A percentile compares a stretch with the other conserved stretches of the same genome.
Evolutionary conservation across 2,329 filamentous ascomycete genomes (phyloP).

Genomic region (Penicillium sp.): DNA sequence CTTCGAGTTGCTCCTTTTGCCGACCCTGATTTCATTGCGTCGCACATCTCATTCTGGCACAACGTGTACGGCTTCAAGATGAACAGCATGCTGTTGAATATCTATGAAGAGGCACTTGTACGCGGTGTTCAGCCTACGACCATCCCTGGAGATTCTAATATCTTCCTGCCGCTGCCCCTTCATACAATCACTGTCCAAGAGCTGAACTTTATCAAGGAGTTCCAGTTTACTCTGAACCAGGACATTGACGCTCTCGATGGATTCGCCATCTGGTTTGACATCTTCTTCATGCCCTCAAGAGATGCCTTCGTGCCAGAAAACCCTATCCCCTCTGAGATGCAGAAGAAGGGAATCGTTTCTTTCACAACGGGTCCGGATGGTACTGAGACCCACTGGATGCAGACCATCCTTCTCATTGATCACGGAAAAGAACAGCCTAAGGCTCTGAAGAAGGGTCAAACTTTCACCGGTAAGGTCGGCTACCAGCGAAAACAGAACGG

Average conservation of each 20-base stretch:
- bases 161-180: constrained; percentile 77
- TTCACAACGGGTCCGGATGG: constrained; percentile 85
- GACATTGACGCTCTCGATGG: constrained; percentile 77
- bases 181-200: constrained; percentile 73
- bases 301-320: constrained; percentile 56
- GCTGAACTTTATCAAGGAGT: constrained; percentile 73
- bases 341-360: constrained; percentile 66
- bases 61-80: constrained; percentile 96
- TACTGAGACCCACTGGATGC: constrained; percentile 87
- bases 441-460: constrained; percentile 58
- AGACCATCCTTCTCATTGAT: constrained; percentile 75
- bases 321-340: constrained; percentile 64
- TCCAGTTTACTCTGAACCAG: constrained; percentile 63
- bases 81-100: constrained; percentile 82
- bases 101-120: constrained; percentile 81
- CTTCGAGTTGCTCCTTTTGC: constrained; percentile 81
- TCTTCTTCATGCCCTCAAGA: constrained; percentile 75
- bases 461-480: constrained; percentile 68
- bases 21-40: constrained; percentile 75
- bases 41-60: constrained; percentile 83
- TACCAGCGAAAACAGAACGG: constrained; percentile 73
- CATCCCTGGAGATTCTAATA: constrained; percentile 56
- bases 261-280: constrained; percentile 92
- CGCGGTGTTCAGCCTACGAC: constrained; percentile 67
- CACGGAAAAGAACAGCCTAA: constrained; percentile 53